Conservation (phyloP, 331 rosid species). For the Telfairia occidentalis region DNA sequence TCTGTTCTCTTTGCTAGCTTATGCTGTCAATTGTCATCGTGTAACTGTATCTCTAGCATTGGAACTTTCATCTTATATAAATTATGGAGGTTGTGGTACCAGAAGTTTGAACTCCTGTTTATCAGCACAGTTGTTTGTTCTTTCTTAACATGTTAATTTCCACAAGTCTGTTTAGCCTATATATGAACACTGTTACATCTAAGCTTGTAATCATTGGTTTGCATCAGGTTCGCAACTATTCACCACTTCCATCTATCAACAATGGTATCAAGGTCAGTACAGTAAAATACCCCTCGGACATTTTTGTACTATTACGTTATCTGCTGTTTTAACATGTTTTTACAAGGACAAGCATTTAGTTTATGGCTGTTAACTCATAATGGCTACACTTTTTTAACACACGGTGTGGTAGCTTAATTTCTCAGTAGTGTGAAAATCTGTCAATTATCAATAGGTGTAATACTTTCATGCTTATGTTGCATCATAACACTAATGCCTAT, state of each 20-base stretch:
- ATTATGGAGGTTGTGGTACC: neutral
- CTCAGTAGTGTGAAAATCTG: neutral
- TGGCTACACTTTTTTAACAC: neutral
- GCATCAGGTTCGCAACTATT: slow-evolving; percentile 11
- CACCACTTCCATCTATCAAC: slow-evolving; percentile 7
- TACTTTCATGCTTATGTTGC: neutral
- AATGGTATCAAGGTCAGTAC: slow-evolving; percentile 9
- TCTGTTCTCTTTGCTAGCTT: neutral
- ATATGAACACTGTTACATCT: neutral
- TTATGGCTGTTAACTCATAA: neutral
- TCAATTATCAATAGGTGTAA: neutral
- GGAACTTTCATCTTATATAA: neutral
- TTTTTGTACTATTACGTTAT: neutral
- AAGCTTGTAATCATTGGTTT: neutral
- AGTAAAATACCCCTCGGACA: neutral
- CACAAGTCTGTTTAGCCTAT: neutral
- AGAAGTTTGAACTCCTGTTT: neutral
- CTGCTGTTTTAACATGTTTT: neutral
- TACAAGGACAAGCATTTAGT: neutral
- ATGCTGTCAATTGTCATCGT: neutral
- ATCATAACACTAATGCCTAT: neutral
- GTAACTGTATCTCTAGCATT: neutral
- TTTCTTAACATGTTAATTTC: neutral
- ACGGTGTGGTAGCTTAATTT: neutral
- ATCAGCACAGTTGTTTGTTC: neutral